Conservation (phyloP, 306 rosid species). For the Malus sylvestris region DNA sequence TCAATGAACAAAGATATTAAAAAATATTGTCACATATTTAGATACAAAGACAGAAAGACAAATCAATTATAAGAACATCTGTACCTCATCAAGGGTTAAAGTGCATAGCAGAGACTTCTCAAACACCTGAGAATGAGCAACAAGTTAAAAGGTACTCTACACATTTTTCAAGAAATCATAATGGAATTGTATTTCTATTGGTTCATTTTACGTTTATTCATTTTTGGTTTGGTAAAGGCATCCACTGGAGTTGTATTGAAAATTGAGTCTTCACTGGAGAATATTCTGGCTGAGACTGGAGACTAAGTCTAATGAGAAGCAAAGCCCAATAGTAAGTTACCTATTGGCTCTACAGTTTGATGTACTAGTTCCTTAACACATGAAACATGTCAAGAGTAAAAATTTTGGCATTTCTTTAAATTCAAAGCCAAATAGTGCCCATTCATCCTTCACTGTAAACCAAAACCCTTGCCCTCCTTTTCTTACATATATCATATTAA, state of each 20-base stretch:
- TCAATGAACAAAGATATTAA: constrained; percentile 11
- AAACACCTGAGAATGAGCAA: constrained; percentile 54
- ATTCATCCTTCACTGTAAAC: neutral
- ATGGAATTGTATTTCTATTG: neutral
- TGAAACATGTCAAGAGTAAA: neutral
- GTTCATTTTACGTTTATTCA: neutral
- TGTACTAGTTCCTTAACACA: neutral
- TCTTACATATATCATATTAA: neutral
- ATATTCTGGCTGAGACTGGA: neutral
- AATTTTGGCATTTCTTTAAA: neutral
- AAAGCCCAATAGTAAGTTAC: neutral
- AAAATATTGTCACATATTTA: neutral
- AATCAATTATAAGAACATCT: neutral
- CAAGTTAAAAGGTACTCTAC: neutral
- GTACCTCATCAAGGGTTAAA: constrained; percentile 73
- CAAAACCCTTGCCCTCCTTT: neutral
- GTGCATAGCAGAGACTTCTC: constrained; percentile 62
- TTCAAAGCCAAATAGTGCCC: neutral
- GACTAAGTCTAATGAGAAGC: neutral
- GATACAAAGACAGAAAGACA: neutral
- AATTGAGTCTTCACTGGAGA: neutral
- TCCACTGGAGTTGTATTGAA: neutral
- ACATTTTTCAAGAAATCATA: neutral
- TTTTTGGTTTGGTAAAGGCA: neutral
- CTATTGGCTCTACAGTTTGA: neutral